phyloP scores from a whole-genome alignment of 129 eudicot species.

The Ambrosia trifida region DNA sequence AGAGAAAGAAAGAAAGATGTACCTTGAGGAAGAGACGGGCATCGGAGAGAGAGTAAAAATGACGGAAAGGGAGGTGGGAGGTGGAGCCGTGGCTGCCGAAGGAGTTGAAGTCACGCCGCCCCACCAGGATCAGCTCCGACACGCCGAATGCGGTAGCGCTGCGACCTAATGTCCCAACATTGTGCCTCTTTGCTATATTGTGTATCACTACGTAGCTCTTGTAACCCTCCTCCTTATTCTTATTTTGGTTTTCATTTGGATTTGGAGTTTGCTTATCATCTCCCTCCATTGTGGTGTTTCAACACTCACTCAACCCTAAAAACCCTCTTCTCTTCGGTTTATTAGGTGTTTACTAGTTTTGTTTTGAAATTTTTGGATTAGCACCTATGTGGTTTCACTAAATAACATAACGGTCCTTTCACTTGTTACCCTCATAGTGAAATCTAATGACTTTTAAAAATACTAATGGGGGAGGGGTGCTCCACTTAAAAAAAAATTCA shows the following conservation, averaged over 20 bases:
- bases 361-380: too few relatives aligned
- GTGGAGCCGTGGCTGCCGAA: constrained; percentile 98
- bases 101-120: constrained; percentile 95
- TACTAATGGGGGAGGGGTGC: too few relatives aligned
- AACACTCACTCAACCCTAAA: too few relatives aligned
- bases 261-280: constrained; percentile 2
- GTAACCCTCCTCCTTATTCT: constrained; percentile 5
- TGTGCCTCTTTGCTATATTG: constrained; percentile 97
- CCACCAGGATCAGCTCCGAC: constrained; percentile 81
- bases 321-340: too few relatives aligned
- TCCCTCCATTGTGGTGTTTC: too few relatives aligned
- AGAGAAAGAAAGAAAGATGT: not conserved
- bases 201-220: constrained; percentile 85
- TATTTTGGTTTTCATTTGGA: constrained; percentile 19
- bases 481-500: too few relatives aligned
- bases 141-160: constrained; percentile 99
- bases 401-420: too few relatives aligned
- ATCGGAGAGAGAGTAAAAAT: constrained; percentile 76
- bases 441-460: too few relatives aligned
- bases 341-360: too few relatives aligned
- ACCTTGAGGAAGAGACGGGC: constrained; percentile 87
- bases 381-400: too few relatives aligned
- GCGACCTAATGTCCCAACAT: constrained; percentile 94
- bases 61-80: constrained; percentile 86
- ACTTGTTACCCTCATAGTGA: too few relatives aligned